Percentiles rank a stretch among this genome's conserved stretches.
Evolutionary conservation across 108 stramenopile species (phyloP).

Genomic region (Chaetoceros tenuissimus): DNA sequence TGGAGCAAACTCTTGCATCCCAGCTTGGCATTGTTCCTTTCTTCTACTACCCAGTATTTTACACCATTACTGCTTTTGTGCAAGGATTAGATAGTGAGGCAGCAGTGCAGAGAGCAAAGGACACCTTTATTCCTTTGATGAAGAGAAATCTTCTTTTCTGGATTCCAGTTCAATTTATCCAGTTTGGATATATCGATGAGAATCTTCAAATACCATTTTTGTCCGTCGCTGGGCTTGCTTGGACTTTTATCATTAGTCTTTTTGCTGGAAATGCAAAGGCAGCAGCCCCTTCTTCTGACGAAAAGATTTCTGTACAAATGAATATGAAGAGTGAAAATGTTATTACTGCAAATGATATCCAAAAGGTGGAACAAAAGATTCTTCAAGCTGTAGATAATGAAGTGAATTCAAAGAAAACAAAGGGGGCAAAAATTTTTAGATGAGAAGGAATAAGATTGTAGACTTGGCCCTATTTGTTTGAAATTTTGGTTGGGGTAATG

Average conservation of each 20-base stretch:
- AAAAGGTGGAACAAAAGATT: too few species aligned
- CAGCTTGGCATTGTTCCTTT: conserved; percentile 67
- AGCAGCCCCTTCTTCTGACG: too few species aligned
- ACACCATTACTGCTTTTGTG: conserved; percentile 36
- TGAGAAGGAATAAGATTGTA: too few species aligned
- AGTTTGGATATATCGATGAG: conserved; percentile 52
- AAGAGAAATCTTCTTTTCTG: conserved; percentile 62
- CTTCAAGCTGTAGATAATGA: too few species aligned
- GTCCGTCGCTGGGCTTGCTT: conserved; percentile 40
- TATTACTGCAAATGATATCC: too few species aligned
- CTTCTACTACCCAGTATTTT: conserved; percentile 67
- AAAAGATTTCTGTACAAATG: too few species aligned
- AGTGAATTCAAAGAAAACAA: too few species aligned
- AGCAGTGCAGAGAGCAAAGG: conserved; percentile 35
- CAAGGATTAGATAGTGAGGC: conserved; percentile 36
- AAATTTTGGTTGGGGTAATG: too few species aligned
- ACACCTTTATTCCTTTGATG: conserved; percentile 63
- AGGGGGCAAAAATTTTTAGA: too few species aligned
- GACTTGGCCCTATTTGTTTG: too few species aligned
- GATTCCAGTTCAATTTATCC: conserved; percentile 68
- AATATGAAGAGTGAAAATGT: too few species aligned
- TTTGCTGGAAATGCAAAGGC: conserved; percentile 50
- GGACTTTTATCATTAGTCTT: conserved; percentile 53
- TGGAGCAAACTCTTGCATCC: conserved; percentile 58
- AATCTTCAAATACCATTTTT: conserved; percentile 68